Base-by-base conservation (phyloP, 2,329 filamentous ascomycete species). In the Amylocarpus encephaloides region DNA sequence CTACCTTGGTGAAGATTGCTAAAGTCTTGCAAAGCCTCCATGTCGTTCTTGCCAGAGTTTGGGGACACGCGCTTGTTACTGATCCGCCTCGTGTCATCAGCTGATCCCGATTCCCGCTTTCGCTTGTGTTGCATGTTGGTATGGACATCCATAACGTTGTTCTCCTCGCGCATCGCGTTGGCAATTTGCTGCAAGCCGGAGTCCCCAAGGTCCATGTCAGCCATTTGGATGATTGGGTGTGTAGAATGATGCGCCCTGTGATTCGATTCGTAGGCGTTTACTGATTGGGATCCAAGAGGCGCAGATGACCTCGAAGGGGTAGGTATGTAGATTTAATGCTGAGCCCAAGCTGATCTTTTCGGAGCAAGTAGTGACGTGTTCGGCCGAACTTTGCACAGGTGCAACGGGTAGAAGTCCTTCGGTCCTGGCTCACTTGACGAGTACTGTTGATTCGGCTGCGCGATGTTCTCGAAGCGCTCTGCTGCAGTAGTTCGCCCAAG, bases 1-100 rank as follows among this genome's bases (percentile, higher is more conserved):
- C 71, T 72, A 35, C 54, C 52, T 57, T 73, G 71, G 46, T 76
- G 73, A 33, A 76, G 64, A 29, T 72, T 70, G 48, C 59, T 62
- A 54, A 65, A 67, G 43, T 66, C 62, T 55, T 67, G 65, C 44
- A 67, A 52, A 48, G 62, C 58, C 53, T 67, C 64, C 43, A 64
- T 55, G 52, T 44, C 52, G 41, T 26, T 58, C 46, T 65, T 59
- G 50, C 57, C 62, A 43, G 56, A 55, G 46, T 61, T 64, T 19
- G 63, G 64, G 35, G 64, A 66, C 46, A 66, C 57, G 52, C 64
- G 64, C 60, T 67, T 67, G 54, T 60, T 64, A 46, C 50, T 55
- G 46, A 56, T 47, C 35, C 64, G 63, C 53, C 65, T 63, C 46
- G 59, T 56, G 52, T 63, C 60, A 60, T 66, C 62, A 64, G 61